These are phyloP conservation scores for Trichopus zeylanicus DNA, from an alignment of 116 monocot genomes.

Conservation along the genomic window DNA sequence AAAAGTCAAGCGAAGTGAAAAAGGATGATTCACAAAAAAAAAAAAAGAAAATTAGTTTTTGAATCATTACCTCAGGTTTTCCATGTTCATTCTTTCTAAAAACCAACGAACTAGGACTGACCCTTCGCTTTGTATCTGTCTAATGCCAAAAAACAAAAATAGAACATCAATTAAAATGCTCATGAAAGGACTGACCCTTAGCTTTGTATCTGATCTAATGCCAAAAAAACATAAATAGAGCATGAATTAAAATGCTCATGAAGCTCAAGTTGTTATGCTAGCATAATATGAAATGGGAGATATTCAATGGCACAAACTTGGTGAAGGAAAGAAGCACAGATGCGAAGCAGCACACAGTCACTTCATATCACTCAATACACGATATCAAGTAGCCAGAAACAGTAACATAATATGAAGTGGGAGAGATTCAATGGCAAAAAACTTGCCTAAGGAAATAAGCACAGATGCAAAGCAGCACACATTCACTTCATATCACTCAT, in stretches of 20 bases:
- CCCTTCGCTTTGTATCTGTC: conserved; percentile 55
- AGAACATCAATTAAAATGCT: conserved; percentile 1
- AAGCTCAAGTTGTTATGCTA: not conserved
- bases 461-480: not conserved
- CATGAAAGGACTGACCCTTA: conserved; percentile 27
- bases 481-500: too few relatives aligned
- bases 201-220: conserved; percentile 65
- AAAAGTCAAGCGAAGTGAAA: not conserved
- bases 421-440: too few relatives aligned
- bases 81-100: conserved; percentile 74
- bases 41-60: not conserved
- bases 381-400: too few relatives aligned
- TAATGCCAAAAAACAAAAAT: conserved; percentile 31
- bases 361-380: too few relatives aligned
- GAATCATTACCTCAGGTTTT: conserved; percentile 73
- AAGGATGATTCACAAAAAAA: not conserved
- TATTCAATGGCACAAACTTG: too few relatives aligned
- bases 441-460: not conserved
- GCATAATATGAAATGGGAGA: too few relatives aligned
- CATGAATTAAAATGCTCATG: not conserved
- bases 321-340: too few relatives aligned
- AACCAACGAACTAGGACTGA: conserved; percentile 50
- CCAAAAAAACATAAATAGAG: conserved; percentile 19
- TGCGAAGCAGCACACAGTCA: too few relatives aligned
- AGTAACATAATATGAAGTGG: too few relatives aligned